Base-by-base conservation (phyloP, 225 moss, liverwort and hornwort species). In the Physcomitrellopsis africana region DNA sequence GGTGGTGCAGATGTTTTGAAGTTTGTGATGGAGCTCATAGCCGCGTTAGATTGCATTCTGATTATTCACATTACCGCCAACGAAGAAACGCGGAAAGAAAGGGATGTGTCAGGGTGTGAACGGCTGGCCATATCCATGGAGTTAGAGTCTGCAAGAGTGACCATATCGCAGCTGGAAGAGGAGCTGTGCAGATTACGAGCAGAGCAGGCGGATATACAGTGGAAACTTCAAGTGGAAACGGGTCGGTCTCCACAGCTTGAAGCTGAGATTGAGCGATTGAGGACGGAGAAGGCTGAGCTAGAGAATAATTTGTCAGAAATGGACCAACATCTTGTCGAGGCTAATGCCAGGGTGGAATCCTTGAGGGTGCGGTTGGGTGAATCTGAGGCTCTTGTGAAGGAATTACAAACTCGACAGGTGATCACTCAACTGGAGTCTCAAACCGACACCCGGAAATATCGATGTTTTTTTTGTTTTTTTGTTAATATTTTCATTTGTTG, bases 261-360 rank as follows among this genome's bases (percentile, higher is more conserved):
- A 13, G 63, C 68, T 11, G 80, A 84, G 60, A 11, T 74, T 10
- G 19, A 24, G 32, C 72, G 77, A 15, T 42, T 84, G n/a, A 77
- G 65, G 53, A 13, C 53, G 1, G 84, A 81, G 47, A 81, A 77
- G 65, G 43, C 29, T 7, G 73, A 72, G 3, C 51, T 80, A 52
- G 81, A 84, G 43, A 46, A 43, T 15, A 72, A 73, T 4, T 48
- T 81, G 11, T 53, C 67, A 13, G 77, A 72, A 1, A 77, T 81
- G 77, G 76, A 67, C 29, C 73, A 77, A 51, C 66, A 72, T 46
- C 67, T 81, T 41, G 71, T 72, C 16, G 76, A 77, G 55, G 81
- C 81, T 0, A 81, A 72, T 23, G 81, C 24, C 23, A 68, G 72
- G 24, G 72, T 81, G 60, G 76, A 81, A 51, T 67, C 55, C 23